These are phyloP conservation scores for Coffea canephora DNA, from an alignment of 257 asterid species.

Conservation along the genomic window DNA sequence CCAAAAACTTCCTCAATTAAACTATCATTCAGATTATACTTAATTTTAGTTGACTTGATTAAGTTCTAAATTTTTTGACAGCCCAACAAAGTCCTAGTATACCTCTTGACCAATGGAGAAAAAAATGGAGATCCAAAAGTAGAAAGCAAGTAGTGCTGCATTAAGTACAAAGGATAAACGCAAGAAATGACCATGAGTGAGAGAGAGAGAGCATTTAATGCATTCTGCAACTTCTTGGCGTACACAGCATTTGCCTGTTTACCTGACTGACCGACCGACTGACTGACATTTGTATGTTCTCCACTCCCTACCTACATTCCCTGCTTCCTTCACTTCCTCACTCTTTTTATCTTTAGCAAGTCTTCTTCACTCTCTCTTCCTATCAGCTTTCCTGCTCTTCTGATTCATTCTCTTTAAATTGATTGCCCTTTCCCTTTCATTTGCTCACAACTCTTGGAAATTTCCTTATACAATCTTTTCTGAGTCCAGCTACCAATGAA, in stretches of 20 bases:
- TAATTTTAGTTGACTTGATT: not conserved
- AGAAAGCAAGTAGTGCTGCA: not conserved
- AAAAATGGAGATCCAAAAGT: not conserved
- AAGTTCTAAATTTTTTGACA: not conserved
- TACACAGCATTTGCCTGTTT: slow-evolving; percentile 18
- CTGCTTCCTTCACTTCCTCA: not conserved
- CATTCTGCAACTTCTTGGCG: slow-evolving; percentile 25
- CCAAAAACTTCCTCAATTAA: not conserved
- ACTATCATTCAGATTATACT: not conserved
- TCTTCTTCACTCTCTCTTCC: not conserved
- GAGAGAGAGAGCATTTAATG: slow-evolving; percentile 14
- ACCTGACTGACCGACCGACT: not conserved
- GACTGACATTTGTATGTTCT: not conserved
- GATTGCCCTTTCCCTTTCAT: not conserved
- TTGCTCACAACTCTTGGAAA: not conserved
- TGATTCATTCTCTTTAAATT: not conserved
- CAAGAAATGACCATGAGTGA: not conserved
- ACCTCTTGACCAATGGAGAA: not conserved
- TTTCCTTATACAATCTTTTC: not conserved
- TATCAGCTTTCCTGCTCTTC: slow-evolving; percentile 4
- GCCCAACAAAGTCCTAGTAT: not conserved
- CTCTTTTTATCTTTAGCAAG: not conserved
- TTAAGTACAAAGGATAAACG: not conserved
- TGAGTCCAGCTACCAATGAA: slow-evolving; percentile 4
- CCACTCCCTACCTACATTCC: not conserved